Percentiles rank a stretch among this genome's conserved stretches.
Conservation (phyloP, 106 monocot genomes). For the Apostasia ramifera region DNA sequence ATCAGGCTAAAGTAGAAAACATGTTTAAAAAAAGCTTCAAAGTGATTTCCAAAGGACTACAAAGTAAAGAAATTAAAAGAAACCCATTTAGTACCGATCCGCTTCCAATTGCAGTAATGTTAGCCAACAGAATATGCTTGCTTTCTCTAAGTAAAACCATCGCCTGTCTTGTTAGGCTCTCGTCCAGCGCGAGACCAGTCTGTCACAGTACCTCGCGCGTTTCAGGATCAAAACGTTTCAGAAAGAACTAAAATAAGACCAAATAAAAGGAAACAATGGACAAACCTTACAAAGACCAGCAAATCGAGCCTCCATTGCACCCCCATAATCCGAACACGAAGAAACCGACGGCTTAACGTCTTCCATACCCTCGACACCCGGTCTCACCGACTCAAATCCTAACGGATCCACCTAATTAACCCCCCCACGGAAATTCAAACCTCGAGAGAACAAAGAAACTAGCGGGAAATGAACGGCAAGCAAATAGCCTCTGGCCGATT, state of each 20-base stretch:
- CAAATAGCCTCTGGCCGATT: neutral
- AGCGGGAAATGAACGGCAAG: neutral
- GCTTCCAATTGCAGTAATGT: slow-evolving; percentile 59
- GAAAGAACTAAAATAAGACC: neutral
- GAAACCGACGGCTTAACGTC: slow-evolving; percentile 18
- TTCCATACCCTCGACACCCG: slow-evolving; percentile 10
- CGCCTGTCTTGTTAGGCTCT: slow-evolving; percentile 45
- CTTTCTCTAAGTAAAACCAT: slow-evolving; percentile 56
- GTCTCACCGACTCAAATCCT: slow-evolving; percentile 14
- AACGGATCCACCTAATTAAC: slow-evolving; percentile 4
- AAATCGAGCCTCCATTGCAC: slow-evolving; percentile 59
- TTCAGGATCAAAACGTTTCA: neutral
- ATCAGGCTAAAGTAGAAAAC: slow-evolving; percentile 40
- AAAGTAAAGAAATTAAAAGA: neutral
- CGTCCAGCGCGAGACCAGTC: slow-evolving; percentile 52
- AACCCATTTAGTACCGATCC: slow-evolving; percentile 43
- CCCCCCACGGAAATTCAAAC: neutral
- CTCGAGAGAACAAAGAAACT: neutral
- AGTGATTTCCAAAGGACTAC: neutral
- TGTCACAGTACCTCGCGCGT: slow-evolving; percentile 15
- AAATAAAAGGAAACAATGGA: neutral
- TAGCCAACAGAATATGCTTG: slow-evolving; percentile 43
- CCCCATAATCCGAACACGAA: slow-evolving; percentile 20
- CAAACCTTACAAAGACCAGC: slow-evolving; percentile 68
- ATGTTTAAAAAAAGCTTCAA: neutral